A percentile compares a stretch with the other conserved stretches of the same genome.
Conservation (phyloP, 371 early-diverging fungal species). For the Mortierella polycephala region DNA sequence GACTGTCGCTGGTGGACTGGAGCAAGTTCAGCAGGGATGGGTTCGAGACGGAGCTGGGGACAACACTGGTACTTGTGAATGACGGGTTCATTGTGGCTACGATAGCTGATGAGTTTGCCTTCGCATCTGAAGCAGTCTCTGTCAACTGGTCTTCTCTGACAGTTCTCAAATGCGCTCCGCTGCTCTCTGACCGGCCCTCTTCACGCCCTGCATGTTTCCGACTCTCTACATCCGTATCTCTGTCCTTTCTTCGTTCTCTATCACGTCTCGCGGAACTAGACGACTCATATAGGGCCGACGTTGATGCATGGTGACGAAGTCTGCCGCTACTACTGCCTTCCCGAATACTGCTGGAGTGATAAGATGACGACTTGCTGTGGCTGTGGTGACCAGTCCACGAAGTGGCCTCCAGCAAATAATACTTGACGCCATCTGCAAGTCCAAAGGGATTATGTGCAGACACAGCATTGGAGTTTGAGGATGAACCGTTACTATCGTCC, state of each 20-base stretch:
- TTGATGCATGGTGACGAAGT: constrained; percentile 47
- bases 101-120: background rate
- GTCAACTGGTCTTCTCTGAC: constrained; percentile 6
- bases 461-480: constrained; percentile 29
- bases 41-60: constrained; percentile 7
- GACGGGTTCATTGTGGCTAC: background rate
- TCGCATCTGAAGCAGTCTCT: background rate
- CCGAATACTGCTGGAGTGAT: constrained; percentile 28
- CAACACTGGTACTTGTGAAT: background rate
- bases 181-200: constrained; percentile 3
- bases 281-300: constrained; percentile 25
- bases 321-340: constrained; percentile 27
- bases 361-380: constrained; percentile 44
- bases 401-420: constrained; percentile 68
- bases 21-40: constrained; percentile 15
- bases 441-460: constrained; percentile 72
- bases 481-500: background rate
- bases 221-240: constrained; percentile 22
- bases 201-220: constrained; percentile 20
- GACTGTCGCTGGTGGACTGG: background rate
- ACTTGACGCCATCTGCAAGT: constrained; percentile 68
- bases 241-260: constrained; percentile 20
- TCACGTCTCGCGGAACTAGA: constrained; percentile 35
- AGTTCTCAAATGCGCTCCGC: constrained; percentile 8
- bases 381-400: constrained; percentile 56